A percentile compares a stretch with the other conserved stretches of the same genome.
These are phyloP conservation scores for Zalaria sp. DNA, from an alignment of 2,329 filamentous ascomycete genomes.

Conservation along the genomic window DNA sequence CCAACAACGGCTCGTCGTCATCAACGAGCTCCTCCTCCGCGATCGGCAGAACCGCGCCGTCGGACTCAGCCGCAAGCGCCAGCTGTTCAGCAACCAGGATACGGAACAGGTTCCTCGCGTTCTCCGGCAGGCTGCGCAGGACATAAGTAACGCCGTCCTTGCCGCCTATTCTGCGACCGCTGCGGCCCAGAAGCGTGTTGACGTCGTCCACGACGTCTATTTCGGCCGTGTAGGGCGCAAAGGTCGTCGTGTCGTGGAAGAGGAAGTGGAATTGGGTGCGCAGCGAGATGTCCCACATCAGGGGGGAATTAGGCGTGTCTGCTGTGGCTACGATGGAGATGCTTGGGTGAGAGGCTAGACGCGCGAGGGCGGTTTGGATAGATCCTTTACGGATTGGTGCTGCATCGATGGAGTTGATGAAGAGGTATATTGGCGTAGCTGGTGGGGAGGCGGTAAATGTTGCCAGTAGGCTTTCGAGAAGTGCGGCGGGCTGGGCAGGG, in stretches of 20 bases:
- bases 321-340: conserved; percentile 66
- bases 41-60: conserved; percentile 13
- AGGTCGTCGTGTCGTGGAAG: conserved; percentile 92
- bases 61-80: conserved; percentile 44
- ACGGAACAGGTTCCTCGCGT: conserved; percentile 75
- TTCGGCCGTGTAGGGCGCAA: conserved; percentile 58
- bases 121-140: conserved; percentile 77
- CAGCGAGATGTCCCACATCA: conserved; percentile 83
- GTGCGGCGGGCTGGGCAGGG: conserved; percentile 51
- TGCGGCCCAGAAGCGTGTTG: conserved; percentile 71
- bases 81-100: conserved; percentile 77
- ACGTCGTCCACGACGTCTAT: conserved; percentile 82
- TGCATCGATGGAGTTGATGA: conserved; percentile 76
- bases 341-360: conserved; percentile 58
- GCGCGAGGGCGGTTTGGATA: conserved; percentile 59
- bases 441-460: conserved; percentile 39
- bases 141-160: conserved; percentile 89
- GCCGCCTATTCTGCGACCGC: conserved; percentile 65
- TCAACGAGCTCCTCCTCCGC: conserved; percentile 5
- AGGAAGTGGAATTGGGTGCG: conserved; percentile 71
- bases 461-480: conserved; percentile 52
- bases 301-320: conserved; percentile 73
- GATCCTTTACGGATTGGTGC: conserved; percentile 56
- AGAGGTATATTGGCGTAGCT: conserved; percentile 20
- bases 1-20: conserved; percentile 1